Evolutionary conservation across 768 basidiomycete genomes (phyloP).

Genomic region (Naematelia encephala): DNA sequence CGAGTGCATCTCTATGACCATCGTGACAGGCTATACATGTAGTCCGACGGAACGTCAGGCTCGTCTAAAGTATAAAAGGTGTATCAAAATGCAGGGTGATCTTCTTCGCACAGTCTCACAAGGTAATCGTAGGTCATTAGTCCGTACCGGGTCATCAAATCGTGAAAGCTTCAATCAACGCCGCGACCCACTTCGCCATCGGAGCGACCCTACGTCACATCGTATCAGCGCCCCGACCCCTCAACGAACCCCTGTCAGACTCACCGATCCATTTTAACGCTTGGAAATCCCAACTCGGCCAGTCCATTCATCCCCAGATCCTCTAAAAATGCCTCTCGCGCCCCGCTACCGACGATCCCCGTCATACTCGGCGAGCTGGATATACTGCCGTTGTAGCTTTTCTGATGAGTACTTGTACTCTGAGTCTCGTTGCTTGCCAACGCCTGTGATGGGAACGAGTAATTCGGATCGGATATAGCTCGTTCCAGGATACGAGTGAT

Average conservation of each 20-base stretch:
- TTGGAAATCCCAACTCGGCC: conserved; percentile 32
- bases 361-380: conserved; percentile 1
- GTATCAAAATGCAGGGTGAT: background rate
- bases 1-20: too few species aligned
- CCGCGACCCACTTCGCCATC: conserved; percentile 37
- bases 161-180: conserved; percentile 33
- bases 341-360: conserved; percentile 2
- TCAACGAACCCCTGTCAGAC: conserved; percentile 9
- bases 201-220: conserved; percentile 20
- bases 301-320: conserved; percentile 45
- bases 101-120: background rate
- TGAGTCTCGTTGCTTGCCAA: conserved; percentile 1
- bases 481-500: conserved; percentile 29
- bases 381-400: conserved; percentile 22
- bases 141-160: too few species aligned
- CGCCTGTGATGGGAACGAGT: conserved; percentile 18
- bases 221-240: conserved; percentile 7
- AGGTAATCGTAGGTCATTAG: too few species aligned
- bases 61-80: background rate
- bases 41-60: background rate
- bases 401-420: conserved; percentile 10
- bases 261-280: conserved; percentile 35
- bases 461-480: conserved; percentile 31
- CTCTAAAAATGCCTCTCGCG: conserved; percentile 29
- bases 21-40: background rate